These are phyloP conservation scores for Blastomyces parvus DNA, from an alignment of 2,329 filamentous ascomycete genomes.

Conservation along the genomic window DNA sequence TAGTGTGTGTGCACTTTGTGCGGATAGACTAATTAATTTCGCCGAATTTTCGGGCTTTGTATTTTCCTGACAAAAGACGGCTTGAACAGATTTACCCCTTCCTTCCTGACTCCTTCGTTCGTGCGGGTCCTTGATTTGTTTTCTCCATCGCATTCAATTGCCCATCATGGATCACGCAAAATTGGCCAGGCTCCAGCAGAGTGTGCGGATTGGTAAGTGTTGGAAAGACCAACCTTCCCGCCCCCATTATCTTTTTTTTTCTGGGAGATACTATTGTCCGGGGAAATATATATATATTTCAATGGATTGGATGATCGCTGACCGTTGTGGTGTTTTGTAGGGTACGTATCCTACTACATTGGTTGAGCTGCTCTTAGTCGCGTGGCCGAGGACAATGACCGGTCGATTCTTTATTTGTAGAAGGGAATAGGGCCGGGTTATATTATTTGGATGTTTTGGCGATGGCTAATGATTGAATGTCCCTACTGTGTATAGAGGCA, in stretches of 20 bases:
- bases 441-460: background rate
- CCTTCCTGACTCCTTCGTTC: background rate
- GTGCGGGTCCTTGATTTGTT: background rate
- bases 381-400: background rate
- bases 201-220: slow-evolving; percentile 59
- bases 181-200: slow-evolving; percentile 56
- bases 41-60: slow-evolving; percentile 1
- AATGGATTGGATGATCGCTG: slow-evolving; percentile 13
- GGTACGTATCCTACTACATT: slow-evolving; percentile 21
- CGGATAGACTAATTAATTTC: background rate
- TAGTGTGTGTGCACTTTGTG: slow-evolving; percentile 1
- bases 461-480: slow-evolving; percentile 12
- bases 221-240: background rate
- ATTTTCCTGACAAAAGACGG: background rate
- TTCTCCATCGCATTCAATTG: slow-evolving; percentile 2
- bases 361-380: background rate
- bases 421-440: background rate
- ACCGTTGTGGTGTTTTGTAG: slow-evolving; percentile 16
- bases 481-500: slow-evolving; percentile 54
- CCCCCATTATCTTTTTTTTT: background rate
- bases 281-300: background rate
- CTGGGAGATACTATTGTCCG: background rate
- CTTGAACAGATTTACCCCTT: slow-evolving; percentile 1
- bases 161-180: slow-evolving; percentile 56
- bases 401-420: background rate